phyloP scores from a whole-genome alignment of 768 basidiomycete species.

The Termitomyces eurrhizus region DNA sequence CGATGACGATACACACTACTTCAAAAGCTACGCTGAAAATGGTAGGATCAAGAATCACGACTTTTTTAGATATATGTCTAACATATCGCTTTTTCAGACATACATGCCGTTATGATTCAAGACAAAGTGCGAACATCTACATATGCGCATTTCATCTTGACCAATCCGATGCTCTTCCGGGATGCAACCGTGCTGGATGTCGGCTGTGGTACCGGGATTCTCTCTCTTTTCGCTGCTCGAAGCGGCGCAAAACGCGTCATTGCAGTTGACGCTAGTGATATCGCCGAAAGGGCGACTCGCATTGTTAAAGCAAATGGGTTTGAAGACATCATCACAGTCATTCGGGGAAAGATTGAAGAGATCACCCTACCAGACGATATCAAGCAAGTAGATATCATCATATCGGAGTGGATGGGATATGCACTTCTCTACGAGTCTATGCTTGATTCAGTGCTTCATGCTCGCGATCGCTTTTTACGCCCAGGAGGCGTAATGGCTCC shows the following conservation, averaged over 20 bases:
- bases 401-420: conserved; percentile 99
- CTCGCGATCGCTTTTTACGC: conserved; percentile 81
- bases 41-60: conserved; percentile 40
- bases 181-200: conserved; percentile 91
- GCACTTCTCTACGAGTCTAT: conserved; percentile 92
- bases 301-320: conserved; percentile 77
- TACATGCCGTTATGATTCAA: conserved; percentile 95
- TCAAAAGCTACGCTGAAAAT: conserved; percentile 84
- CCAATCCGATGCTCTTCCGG: conserved; percentile 75
- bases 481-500: conserved; percentile 86
- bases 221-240: conserved; percentile 85
- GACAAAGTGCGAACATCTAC: conserved; percentile 92
- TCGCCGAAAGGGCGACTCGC: conserved; percentile 71
- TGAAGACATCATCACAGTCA: conserved; percentile 75
- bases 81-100: conserved; percentile 47
- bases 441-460: conserved; percentile 91
- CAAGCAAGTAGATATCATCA: conserved; percentile 85
- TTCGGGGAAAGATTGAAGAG: conserved; percentile 89
- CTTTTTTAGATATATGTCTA: not conserved
- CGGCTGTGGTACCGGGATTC: conserved; percentile 92
- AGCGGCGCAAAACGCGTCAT: conserved; percentile 89
- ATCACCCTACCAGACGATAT: conserved; percentile 70
- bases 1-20: conserved; percentile 94
- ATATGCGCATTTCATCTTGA: conserved; percentile 88
- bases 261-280: conserved; percentile 86